Percentiles rank a stretch among this genome's conserved stretches.
phyloP scores from a whole-genome alignment of 2,329 filamentous ascomycete genomes.

The Bipolaris zeicola region DNA sequence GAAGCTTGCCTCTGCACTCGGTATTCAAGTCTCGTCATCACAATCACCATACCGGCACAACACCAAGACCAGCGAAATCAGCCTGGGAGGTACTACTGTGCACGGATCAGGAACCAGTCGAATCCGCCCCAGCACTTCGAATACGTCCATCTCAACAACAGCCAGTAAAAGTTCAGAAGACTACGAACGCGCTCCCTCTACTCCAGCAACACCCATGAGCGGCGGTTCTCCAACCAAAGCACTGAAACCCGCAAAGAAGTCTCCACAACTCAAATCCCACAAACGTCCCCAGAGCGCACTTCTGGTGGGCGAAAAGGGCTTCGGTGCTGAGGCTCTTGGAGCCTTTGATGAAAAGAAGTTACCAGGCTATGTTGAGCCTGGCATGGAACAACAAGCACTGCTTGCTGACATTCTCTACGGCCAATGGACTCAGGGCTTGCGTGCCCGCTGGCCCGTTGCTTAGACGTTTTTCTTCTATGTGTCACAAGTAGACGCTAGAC shows the following conservation, averaged over 20 bases:
- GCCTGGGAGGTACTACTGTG: conserved; percentile 42
- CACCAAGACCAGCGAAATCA: conserved; percentile 40
- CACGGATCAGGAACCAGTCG: conserved; percentile 43
- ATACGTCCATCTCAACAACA: conserved; percentile 20
- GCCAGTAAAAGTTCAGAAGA: conserved; percentile 30
- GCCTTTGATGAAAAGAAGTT: conserved; percentile 56
- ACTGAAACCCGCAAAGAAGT: conserved; percentile 77
- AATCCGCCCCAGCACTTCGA: conserved; percentile 39
- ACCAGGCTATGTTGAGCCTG: conserved; percentile 65
- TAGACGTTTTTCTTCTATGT: conserved; percentile 1
- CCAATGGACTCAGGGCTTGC: conserved; percentile 85
- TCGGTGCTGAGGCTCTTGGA: conserved; percentile 47
- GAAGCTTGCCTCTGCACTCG: conserved; percentile 61
- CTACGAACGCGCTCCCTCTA: conserved; percentile 25
- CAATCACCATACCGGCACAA: conserved; percentile 38
- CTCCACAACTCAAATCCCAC: conserved; percentile 81
- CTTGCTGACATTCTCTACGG: conserved; percentile 89
- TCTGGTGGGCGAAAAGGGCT: conserved; percentile 50
- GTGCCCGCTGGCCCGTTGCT: conserved; percentile 52
- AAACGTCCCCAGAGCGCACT: conserved; percentile 59
- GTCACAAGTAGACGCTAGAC: neutral
- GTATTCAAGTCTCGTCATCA: conserved; percentile 42
- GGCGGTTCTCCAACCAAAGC: conserved; percentile 55
- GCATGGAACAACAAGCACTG: conserved; percentile 91
- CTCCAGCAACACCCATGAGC: conserved; percentile 36